Percentiles rank a stretch among this genome's conserved stretches.
Conservation (phyloP, 2,329 filamentous ascomycete genomes). For the Plenodomus biglobosus region DNA sequence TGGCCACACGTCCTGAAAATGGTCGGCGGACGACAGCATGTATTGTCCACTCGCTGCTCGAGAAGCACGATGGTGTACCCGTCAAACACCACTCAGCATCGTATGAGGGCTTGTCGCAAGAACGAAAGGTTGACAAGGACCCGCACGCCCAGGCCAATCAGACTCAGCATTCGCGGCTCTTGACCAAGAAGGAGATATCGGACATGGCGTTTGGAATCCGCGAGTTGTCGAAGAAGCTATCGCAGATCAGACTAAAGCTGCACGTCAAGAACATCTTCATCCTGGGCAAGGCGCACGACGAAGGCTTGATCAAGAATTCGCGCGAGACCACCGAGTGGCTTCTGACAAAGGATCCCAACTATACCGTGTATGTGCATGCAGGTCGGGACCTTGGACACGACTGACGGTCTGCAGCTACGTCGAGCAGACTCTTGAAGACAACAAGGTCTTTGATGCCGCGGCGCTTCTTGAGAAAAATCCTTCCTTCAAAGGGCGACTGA, state of each 20-base stretch:
- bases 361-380: constrained; percentile 64
- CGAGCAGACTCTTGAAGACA: constrained; percentile 71
- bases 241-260: constrained; percentile 79
- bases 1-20: constrained; percentile 40
- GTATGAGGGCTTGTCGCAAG: constrained; percentile 39
- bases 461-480: constrained; percentile 66
- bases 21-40: constrained; percentile 54
- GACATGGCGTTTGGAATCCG: constrained; percentile 98
- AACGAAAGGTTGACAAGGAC: constrained; percentile 49
- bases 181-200: constrained; percentile 91
- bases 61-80: constrained; percentile 45
- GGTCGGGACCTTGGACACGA: neutral
- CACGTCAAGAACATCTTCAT: constrained; percentile 82
- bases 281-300: constrained; percentile 88
- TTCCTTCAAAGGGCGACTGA: constrained; percentile 60
- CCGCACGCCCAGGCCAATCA: constrained; percentile 38
- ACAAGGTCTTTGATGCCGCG: constrained; percentile 71
- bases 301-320: constrained; percentile 74
- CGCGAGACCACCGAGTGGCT: constrained; percentile 80
- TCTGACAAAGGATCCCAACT: constrained; percentile 68
- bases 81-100: constrained; percentile 26
- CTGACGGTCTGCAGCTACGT: constrained; percentile 56
- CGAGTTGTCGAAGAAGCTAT: constrained; percentile 82
- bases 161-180: constrained; percentile 65
- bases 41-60: constrained; percentile 63